Percentiles rank a stretch among this genome's conserved stretches.
These are phyloP conservation scores for Geranium rotundifolium DNA, from an alignment of 345 rosid species.

Conservation along the genomic window DNA sequence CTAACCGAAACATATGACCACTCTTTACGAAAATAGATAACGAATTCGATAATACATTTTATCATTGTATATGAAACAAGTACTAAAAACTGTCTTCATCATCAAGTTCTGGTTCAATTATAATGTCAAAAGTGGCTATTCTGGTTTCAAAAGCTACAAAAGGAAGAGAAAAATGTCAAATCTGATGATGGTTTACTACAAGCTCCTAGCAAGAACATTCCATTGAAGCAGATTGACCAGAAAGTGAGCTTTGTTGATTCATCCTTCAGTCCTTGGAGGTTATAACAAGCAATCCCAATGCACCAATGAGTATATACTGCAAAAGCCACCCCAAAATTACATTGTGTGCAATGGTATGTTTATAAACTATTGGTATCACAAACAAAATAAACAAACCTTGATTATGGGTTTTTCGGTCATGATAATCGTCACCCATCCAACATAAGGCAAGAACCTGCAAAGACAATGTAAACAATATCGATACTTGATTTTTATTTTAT, in stretches of 20 bases:
- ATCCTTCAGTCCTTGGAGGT: conserved; percentile 66
- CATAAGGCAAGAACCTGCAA: conserved; percentile 73
- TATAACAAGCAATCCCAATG: conserved; percentile 74
- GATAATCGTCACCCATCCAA: conserved; percentile 92
- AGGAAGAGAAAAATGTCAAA: too few relatives aligned
- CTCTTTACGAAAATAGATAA: too few relatives aligned
- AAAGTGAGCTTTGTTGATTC: background rate
- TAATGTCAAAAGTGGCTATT: too few relatives aligned
- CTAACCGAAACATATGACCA: too few relatives aligned
- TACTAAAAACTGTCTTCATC: too few relatives aligned
- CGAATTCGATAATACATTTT: too few relatives aligned
- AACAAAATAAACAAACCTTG: conserved; percentile 34
- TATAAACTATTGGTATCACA: too few relatives aligned
- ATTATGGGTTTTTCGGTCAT: conserved; percentile 94
- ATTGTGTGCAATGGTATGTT: background rate
- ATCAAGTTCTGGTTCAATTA: too few relatives aligned
- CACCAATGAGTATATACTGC: conserved; percentile 83
- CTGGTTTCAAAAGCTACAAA: too few relatives aligned
- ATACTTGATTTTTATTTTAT: background rate
- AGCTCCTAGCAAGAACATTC: background rate
- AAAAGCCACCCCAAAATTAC: conserved; percentile 7
- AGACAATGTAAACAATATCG: conserved; percentile 1
- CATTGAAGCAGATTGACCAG: background rate
- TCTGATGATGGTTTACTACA: background rate
- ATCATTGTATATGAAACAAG: too few relatives aligned